Conservation (phyloP, 2,329 filamentous ascomycete species). For the Trichoderma semiorbis region DNA sequence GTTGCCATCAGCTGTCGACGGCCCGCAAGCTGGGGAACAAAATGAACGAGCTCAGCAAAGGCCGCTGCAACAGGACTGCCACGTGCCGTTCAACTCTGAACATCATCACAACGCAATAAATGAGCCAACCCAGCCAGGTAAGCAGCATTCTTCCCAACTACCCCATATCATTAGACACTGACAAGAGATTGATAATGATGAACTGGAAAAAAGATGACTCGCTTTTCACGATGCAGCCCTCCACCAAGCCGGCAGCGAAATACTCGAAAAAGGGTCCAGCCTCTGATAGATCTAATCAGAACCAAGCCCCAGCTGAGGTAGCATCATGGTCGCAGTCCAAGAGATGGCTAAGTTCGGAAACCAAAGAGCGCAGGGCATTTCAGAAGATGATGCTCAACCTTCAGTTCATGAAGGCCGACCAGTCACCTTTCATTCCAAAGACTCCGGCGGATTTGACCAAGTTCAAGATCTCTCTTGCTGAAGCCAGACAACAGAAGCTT, state of each 20-base stretch:
- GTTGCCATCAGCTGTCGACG: conserved; percentile 1
- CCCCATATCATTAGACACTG: background rate
- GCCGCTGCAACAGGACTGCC: background rate
- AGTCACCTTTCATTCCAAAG: conserved; percentile 38
- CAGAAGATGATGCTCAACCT: conserved; percentile 36
- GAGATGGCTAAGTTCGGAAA: conserved; percentile 37
- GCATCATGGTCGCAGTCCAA: conserved; percentile 39
- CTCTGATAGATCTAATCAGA: background rate
- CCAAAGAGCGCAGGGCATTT: conserved; percentile 33
- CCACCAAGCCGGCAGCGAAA: background rate
- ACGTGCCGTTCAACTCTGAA: background rate
- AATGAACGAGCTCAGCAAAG: background rate
- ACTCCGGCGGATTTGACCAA: conserved; percentile 34
- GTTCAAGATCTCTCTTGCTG: conserved; percentile 31
- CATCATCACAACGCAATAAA: background rate
- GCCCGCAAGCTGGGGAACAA: background rate
- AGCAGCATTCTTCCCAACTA: background rate
- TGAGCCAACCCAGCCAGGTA: background rate
- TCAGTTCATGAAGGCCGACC: conserved; percentile 34
- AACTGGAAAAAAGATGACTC: background rate
- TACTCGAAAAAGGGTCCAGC: background rate
- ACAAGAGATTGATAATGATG: background rate
- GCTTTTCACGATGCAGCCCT: background rate
- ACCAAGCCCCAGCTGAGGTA: conserved; percentile 18
- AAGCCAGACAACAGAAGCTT: conserved; percentile 27